Conservation (phyloP, 2,329 filamentous ascomycete species). For the Hirsutella minnesotensis region DNA sequence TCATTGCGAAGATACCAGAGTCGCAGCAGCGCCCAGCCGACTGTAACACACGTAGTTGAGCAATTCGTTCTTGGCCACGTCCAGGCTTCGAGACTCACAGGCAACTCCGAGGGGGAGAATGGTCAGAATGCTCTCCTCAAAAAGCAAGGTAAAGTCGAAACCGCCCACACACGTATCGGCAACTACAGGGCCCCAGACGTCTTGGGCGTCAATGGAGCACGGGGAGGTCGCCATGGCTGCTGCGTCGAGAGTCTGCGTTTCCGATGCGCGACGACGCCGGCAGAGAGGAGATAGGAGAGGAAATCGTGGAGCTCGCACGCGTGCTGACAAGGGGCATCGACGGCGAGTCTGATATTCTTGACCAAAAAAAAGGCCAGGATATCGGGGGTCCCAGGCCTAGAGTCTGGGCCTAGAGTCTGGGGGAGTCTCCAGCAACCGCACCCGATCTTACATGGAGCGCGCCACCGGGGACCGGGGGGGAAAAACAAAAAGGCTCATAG, state of each 20-base stretch:
- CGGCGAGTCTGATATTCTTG: background rate
- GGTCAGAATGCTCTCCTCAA: conserved; percentile 14
- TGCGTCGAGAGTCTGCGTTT: background rate
- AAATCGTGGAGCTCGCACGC: background rate
- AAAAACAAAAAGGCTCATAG: too few relatives aligned
- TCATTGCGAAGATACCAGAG: conserved; percentile 2
- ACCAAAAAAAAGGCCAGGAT: background rate
- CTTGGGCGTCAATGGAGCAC: conserved; percentile 6
- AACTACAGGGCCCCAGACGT: conserved; percentile 9
- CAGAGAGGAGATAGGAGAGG: background rate
- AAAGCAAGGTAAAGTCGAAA: conserved; percentile 17
- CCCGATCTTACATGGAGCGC: too few relatives aligned
- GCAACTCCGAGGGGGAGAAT: conserved; percentile 10
- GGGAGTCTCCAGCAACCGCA: too few relatives aligned
- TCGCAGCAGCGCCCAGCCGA: conserved; percentile 4
- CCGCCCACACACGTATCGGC: conserved; percentile 10
- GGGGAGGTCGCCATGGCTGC: conserved; percentile 1
- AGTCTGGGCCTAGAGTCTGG: too few relatives aligned
- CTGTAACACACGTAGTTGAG: background rate
- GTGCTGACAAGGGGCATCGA: background rate
- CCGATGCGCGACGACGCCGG: background rate
- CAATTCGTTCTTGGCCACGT: background rate
- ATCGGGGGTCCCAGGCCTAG: background rate
- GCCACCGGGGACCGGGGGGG: too few relatives aligned
- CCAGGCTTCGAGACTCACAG: conserved; percentile 2